phyloP scores from a whole-genome alignment of 345 rosid genomes.

The Salix caprea region DNA sequence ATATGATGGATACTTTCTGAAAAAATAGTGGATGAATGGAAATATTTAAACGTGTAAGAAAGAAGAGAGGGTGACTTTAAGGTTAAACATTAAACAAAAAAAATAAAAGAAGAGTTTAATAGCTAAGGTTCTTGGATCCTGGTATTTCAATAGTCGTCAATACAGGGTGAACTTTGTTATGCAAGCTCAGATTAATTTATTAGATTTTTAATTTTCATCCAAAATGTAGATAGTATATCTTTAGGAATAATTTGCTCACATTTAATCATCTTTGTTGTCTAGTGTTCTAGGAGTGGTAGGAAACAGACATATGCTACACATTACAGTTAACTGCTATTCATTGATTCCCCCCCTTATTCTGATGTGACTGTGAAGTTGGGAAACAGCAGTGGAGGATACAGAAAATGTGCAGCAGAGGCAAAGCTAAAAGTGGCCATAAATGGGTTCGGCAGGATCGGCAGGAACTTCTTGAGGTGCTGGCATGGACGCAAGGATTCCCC shows the following conservation, averaged over 20 bases:
- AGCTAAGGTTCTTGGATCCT: background rate
- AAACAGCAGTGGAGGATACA: constrained; percentile 60
- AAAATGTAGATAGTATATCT: background rate
- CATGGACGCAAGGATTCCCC: constrained; percentile 92
- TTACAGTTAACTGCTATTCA: background rate
- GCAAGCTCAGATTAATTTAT: background rate
- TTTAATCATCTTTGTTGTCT: background rate
- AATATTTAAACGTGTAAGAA: background rate
- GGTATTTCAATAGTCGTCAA: background rate
- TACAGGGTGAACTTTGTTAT: background rate
- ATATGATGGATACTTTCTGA: background rate
- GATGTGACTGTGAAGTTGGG: constrained; percentile 34
- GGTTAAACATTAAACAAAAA: no score
- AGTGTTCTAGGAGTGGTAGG: background rate
- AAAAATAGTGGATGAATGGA: background rate
- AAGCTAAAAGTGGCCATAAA: constrained; percentile 91
- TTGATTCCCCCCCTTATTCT: background rate
- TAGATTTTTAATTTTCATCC: background rate
- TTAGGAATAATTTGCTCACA: background rate
- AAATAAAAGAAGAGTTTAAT: background rate
- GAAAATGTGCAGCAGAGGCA: constrained; percentile 62
- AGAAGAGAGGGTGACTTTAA: background rate
- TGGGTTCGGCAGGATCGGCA: constrained; percentile 87
- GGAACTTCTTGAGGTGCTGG: constrained; percentile 98
- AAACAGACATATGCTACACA: background rate